Evolutionary conservation across 495 filamentous ascomycete species (phyloP), one percentile per base, ranked within the genome.

Genomic region (Geoglossum glabrum): DNA sequence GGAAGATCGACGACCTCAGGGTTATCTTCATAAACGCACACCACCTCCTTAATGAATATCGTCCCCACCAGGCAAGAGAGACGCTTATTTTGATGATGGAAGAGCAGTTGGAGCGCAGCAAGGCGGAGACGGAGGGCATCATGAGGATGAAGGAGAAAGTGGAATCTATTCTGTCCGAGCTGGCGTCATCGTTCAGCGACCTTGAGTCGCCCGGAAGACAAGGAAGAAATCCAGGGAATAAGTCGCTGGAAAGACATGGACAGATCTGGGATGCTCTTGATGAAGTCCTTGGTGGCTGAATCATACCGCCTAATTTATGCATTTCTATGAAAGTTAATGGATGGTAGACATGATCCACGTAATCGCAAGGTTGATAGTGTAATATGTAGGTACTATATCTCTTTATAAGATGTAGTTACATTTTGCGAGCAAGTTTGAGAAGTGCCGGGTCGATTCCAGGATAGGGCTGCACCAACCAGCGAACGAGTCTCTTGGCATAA

Each of bases 41-140:
- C 67, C 85, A 89, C 61, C 76, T 90, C 21, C 77, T 96, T 52
- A 98, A 98, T 67, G 82, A 92, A 59, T 97, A 96, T 68, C 82
- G 92, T 25, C 93, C 92, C 1, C 92, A 98, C 68, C 93, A 98
- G 68, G 89, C 90, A 26, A 73, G 92, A 38, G 93, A 97, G 70
- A 88, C 82, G 30, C 72, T 97, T 46, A 93, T 95, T 27, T 67
- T 82, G 64, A 79, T 92, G 76, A 92, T 98, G 89, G 87, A 95
- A 70, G 84, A 86, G 63, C 85, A 92, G 66, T 67, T 95, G 34
- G 80, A 84, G 60, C 74, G 71, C 60, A 82, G 79, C 57, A 79
- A 77, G 60, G 77, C 75, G n/a, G 90, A 97, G 70, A 89, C 86
- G 0, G 75, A 86, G 30, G 79, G 82, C 38, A 84, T 94, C 60